A percentile compares a stretch with the other conserved stretches of the same genome.
phyloP scores from a whole-genome alignment of 2,329 filamentous ascomycete species.

The Akanthomyces muscarius region DNA sequence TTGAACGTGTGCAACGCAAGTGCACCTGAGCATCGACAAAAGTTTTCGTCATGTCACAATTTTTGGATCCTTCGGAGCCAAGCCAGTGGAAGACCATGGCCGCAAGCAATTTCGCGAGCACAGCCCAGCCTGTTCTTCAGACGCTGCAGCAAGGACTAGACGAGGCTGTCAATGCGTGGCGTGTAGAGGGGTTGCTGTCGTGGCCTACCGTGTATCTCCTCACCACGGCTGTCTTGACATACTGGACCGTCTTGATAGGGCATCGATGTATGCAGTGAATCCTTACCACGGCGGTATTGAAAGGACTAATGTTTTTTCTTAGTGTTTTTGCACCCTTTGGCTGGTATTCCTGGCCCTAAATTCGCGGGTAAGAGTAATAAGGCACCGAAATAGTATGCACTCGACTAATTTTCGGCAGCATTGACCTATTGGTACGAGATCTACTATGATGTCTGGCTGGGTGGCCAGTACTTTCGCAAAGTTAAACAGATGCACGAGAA shows the following conservation, averaged over 20 bases:
- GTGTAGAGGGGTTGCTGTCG: background rate
- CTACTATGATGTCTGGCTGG: slow-evolving; percentile 5
- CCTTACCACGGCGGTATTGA: too few relatives aligned
- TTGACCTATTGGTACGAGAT: slow-evolving; percentile 10
- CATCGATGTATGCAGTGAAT: background rate
- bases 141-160: slow-evolving; percentile 2
- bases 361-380: background rate
- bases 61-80: background rate
- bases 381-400: background rate
- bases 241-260: background rate
- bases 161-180: slow-evolving; percentile 1
- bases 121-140: background rate
- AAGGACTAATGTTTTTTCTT: background rate
- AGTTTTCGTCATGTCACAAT: background rate
- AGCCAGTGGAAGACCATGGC: slow-evolving; percentile 2
- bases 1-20: too few relatives aligned
- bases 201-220: background rate
- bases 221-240: background rate
- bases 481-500: slow-evolving; percentile 8
- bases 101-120: background rate
- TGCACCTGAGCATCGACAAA: background rate
- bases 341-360: background rate
- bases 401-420: background rate
- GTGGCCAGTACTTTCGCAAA: slow-evolving; percentile 9
- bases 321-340: slow-evolving; percentile 4